Evolutionary conservation across 768 basidiomycete genomes (phyloP), one percentile per base, ranked within the genome.

Genomic region (Erythrobasidium yunnanense): DNA sequence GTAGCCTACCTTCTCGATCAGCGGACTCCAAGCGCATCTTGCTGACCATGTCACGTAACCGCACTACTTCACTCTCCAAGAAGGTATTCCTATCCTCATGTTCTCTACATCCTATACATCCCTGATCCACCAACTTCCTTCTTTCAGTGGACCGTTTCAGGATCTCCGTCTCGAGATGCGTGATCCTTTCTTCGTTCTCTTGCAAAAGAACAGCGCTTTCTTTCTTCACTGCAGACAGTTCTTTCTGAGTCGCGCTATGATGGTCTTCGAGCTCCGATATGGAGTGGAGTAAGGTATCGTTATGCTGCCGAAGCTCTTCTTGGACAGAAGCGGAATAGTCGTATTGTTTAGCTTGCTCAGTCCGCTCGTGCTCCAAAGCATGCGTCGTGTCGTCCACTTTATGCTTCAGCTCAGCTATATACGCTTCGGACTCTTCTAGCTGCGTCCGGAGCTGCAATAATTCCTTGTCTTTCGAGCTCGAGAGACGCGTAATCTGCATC

Each of bases 11-110:
- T 34, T 73, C 73, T 8, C 71, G 67, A 47, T 73, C 71, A 5
- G 69, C 67, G 25, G 71, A 71, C n/a, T 71, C 73, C 23, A 68
- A n/a, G 29, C 70, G 33, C 66, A 73, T 67, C 56, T 66, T 69
- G 5, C 42, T 53, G 13, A 71, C 72, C 15, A 67, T 17, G 25
- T 65, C 66, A 15, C 46, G 27, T 6, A 67, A 35, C 13, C 67
- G 46, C 3, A 63, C 60, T 4, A 63, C 23, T 51, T 63, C 60
- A 3, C 4, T 18, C 27, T 63, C 60, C 47, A 63, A 51, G 49
- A 63, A 63, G 8, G 22, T 23, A 23, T 8, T 51, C 18, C 60
- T 49, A 15, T 63, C 60, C 22, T 20, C 20, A 7, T 18, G 2
- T n/a, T 63, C 49, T 18, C 33, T 51, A 23, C 46, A 63, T 13